A percentile compares a stretch with the other conserved stretches of the same genome.
Conservation (phyloP, 495 filamentous ascomycete species). For the Aspergillus diversus region DNA sequence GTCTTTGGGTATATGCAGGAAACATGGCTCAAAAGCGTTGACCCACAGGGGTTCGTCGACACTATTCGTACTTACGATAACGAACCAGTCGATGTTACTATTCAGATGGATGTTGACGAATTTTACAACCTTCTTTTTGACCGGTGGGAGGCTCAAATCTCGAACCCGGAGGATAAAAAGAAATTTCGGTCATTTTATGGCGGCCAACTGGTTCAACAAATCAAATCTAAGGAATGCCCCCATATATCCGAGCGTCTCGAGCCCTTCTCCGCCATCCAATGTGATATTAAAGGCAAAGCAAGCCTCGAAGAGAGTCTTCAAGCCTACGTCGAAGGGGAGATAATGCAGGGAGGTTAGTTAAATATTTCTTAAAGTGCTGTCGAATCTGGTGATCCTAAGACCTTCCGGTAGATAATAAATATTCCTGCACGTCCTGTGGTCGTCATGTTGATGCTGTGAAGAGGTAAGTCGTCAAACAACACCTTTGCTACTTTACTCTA, state of each 20-base stretch:
- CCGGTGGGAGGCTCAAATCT: conserved; percentile 84
- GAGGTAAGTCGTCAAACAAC: conserved; percentile 49
- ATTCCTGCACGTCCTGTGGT: conserved; percentile 90
- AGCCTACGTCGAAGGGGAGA: conserved; percentile 93
- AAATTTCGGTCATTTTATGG: conserved; percentile 85
- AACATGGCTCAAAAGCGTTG: conserved; percentile 69
- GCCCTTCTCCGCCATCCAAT: conserved; percentile 93
- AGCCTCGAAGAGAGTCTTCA: conserved; percentile 84
- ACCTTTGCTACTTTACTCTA: neutral
- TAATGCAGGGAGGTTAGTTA: conserved; percentile 85
- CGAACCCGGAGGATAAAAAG: conserved; percentile 66
- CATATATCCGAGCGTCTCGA: conserved; percentile 92
- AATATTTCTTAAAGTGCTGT: neutral
- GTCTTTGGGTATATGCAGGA: conserved; percentile 89
- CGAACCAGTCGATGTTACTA: conserved; percentile 77
- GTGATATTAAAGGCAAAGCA: conserved; percentile 93
- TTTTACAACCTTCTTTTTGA: conserved; percentile 96
- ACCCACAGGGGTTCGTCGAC: conserved; percentile 71
- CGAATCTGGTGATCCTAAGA: conserved; percentile 23
- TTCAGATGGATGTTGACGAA: conserved; percentile 98
- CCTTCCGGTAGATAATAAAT: conserved; percentile 77
- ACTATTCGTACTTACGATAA: conserved; percentile 84
- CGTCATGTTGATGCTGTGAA: conserved; percentile 94
- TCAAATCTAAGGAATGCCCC: conserved; percentile 89
- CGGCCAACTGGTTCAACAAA: conserved; percentile 90